phyloP scores from a whole-genome alignment of 352 stramenopile species.

The Albugo laibachii region DNA sequence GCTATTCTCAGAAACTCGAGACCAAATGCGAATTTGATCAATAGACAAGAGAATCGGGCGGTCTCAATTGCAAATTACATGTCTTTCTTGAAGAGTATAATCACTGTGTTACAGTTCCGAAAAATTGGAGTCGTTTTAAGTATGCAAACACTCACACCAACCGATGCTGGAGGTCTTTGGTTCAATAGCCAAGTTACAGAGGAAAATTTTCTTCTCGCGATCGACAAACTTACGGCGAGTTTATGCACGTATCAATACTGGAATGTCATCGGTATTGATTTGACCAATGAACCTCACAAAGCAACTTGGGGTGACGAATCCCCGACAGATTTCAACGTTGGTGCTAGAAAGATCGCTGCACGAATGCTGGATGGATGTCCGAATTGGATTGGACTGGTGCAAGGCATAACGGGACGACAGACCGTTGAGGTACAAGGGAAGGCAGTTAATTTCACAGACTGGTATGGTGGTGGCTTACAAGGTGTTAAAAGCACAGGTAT shows the following conservation, averaged over 20 bases:
- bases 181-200: slow-evolving; percentile 17
- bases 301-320: slow-evolving; percentile 22
- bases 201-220: slow-evolving; percentile 17
- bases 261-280: slow-evolving; percentile 35
- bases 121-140: slow-evolving; percentile 22
- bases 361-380: slow-evolving; percentile 16
- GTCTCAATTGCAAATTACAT: slow-evolving; percentile 5
- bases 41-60: slow-evolving; percentile 9
- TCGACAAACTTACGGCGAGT: slow-evolving; percentile 18
- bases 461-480: slow-evolving; percentile 19
- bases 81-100: slow-evolving; percentile 9
- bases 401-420: slow-evolving; percentile 16
- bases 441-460: slow-evolving; percentile 14
- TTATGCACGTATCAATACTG: slow-evolving; percentile 17
- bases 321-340: slow-evolving; percentile 10
- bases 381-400: slow-evolving; percentile 16
- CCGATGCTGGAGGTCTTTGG: slow-evolving; percentile 18
- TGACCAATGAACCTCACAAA: slow-evolving; percentile 39
- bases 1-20: slow-evolving; percentile 8
- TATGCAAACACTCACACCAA: slow-evolving; percentile 17
- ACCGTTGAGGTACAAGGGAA: slow-evolving; percentile 12
- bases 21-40: slow-evolving; percentile 4
- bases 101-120: slow-evolving; percentile 4
- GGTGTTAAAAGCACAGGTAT: slow-evolving; percentile 7
- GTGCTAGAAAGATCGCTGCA: slow-evolving; percentile 8